Conservation (phyloP, 1,139 yeast species). For the Arxiozyma bovina region DNA sequence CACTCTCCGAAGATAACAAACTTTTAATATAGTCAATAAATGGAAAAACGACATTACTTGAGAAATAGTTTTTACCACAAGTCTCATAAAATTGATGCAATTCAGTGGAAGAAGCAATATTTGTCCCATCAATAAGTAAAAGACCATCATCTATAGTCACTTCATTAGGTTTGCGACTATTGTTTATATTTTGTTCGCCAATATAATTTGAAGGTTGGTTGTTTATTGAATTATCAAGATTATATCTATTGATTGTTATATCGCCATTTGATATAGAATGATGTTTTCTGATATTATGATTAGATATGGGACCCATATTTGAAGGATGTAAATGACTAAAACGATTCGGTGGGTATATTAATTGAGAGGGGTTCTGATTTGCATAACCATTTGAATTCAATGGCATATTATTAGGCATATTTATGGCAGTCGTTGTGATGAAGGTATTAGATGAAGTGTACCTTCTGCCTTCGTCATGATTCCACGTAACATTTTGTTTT, state of each 20-base stretch:
- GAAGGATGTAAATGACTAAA: not conserved
- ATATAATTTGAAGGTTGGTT: no score
- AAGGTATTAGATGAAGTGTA: not conserved
- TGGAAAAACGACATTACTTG: constrained; percentile 19
- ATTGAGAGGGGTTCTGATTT: not conserved
- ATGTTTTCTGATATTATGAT: not conserved
- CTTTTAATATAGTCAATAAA: constrained; percentile 24
- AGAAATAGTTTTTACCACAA: constrained; percentile 27
- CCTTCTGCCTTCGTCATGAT: not conserved
- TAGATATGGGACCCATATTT: not conserved
- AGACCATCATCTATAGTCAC: constrained; percentile 16
- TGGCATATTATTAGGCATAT: not conserved
- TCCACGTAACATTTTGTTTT: not conserved
- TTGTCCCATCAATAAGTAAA: constrained; percentile 16
- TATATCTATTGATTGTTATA: not conserved
- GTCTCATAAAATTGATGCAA: constrained; percentile 22
- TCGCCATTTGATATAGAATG: not conserved
- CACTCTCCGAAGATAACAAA: not conserved
- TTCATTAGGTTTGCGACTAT: not conserved
- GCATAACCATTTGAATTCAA: not conserved
- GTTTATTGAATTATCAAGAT: no score
- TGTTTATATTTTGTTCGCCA: not conserved
- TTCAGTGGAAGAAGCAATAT: constrained; percentile 21
- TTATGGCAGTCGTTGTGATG: not conserved
- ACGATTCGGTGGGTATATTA: not conserved